phyloP scores from a whole-genome alignment of 2,329 filamentous ascomycete species.

The Shiraia sp. region DNA sequence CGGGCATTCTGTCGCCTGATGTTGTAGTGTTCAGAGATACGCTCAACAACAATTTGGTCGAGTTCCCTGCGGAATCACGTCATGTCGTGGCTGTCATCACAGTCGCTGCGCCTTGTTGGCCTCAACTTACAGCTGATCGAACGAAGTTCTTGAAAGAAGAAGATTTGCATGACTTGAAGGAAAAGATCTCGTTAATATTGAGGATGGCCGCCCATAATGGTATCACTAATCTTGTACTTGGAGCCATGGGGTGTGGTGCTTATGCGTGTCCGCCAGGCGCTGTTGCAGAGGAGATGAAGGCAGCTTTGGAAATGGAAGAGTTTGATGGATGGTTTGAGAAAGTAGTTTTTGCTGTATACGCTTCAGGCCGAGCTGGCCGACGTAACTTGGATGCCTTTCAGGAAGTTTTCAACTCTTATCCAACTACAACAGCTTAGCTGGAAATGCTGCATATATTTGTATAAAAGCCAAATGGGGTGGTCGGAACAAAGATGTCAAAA shows the following conservation, averaged over 20 bases:
- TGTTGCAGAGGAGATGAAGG: slow-evolving; percentile 25
- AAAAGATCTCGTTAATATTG: slow-evolving; percentile 22
- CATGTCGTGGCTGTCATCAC: slow-evolving; percentile 22
- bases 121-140: slow-evolving; percentile 8
- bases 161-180: slow-evolving; percentile 13
- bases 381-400: slow-evolving; percentile 12
- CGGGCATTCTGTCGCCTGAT: slow-evolving; percentile 22
- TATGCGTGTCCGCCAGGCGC: slow-evolving; percentile 22
- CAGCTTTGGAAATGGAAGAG: slow-evolving; percentile 13
- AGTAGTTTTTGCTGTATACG: slow-evolving; percentile 22
- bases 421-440: no score
- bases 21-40: slow-evolving; percentile 27
- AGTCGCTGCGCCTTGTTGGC: slow-evolving; percentile 21
- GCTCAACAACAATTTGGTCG: slow-evolving; percentile 15
- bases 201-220: slow-evolving; percentile 19
- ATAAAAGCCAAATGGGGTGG: no score
- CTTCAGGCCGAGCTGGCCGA: slow-evolving; percentile 12
- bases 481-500: no score
- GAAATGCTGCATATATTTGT: no score
- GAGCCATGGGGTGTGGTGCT: slow-evolving; percentile 29
- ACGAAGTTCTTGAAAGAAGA: slow-evolving; percentile 11
- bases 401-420: no score
- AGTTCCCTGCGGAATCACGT: slow-evolving; percentile 11
- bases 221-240: slow-evolving; percentile 22
- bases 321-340: slow-evolving; percentile 26